Percentiles rank a stretch among this genome's conserved stretches.
Evolutionary conservation across 164 flowering plant genomes (phyloP).

Genomic region (Platanus orientalis): DNA sequence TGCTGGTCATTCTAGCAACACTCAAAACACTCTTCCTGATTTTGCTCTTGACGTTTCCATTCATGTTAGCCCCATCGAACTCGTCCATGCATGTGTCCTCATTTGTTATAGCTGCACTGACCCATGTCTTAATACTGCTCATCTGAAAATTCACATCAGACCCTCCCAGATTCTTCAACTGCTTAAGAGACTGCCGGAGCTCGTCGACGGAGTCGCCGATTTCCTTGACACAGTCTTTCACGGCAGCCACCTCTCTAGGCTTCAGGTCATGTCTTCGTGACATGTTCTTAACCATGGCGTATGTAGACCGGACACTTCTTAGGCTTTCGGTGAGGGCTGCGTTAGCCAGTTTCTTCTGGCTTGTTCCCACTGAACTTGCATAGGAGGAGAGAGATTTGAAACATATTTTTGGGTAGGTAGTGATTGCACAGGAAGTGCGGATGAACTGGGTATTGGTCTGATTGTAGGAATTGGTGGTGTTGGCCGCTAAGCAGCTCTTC

Average conservation of each 20-base stretch:
- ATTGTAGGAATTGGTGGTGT: too few species aligned
- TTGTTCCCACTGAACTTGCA: constrained; percentile 31
- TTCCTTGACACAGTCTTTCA: constrained; percentile 45
- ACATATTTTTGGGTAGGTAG: constrained; percentile 40
- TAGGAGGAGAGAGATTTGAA: constrained; percentile 35
- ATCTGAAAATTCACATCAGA: constrained; percentile 31
- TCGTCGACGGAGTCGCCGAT: constrained; percentile 44
- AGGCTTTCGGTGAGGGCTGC: constrained; percentile 41
- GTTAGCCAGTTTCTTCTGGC: constrained; percentile 27
- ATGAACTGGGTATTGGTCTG: constrained; percentile 44
- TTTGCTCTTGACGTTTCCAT: constrained; percentile 18
- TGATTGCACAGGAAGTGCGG: constrained; percentile 31
- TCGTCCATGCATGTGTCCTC: constrained; percentile 62
- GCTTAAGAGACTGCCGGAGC: constrained; percentile 38
- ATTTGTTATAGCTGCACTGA: constrained; percentile 59
- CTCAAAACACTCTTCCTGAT: not conserved
- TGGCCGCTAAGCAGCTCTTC: too few species aligned
- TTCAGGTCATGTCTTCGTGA: constrained; percentile 10
- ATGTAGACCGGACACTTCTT: constrained; percentile 20
- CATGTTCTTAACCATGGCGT: constrained; percentile 19
- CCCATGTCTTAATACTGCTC: constrained; percentile 55
- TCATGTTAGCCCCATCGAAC: constrained; percentile 24
- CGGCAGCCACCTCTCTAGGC: constrained; percentile 32
- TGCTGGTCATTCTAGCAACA: not conserved
- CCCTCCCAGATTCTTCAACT: constrained; percentile 31